Percentiles rank a stretch among this genome's conserved stretches.
Conservation (phyloP, 257 asterid species). For the Lycium ferocissimum region DNA sequence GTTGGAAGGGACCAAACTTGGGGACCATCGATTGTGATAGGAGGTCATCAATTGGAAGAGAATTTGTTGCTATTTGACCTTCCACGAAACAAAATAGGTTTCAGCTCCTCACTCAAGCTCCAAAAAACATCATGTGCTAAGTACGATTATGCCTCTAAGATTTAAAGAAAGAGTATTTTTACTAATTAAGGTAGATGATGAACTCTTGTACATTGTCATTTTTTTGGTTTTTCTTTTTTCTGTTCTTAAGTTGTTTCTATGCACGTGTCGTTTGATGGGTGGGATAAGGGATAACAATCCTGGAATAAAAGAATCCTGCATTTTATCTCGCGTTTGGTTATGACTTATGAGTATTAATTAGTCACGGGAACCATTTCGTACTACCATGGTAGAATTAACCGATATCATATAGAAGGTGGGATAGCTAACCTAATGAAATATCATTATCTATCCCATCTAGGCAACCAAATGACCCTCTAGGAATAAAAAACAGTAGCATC, state of each 20-base stretch:
- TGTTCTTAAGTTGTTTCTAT: not conserved
- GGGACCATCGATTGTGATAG: conserved; percentile 34
- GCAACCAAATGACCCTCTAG: no score
- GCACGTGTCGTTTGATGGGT: no score
- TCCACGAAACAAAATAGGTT: conserved; percentile 24
- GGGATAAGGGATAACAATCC: no score
- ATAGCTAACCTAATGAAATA: no score
- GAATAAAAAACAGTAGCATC: not conserved
- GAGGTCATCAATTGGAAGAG: conserved; percentile 36
- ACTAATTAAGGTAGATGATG: not conserved
- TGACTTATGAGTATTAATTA: no score
- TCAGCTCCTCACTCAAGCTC: conserved; percentile 23
- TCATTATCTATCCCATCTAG: no score
- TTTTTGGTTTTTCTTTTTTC: not conserved
- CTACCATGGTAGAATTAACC: no score
- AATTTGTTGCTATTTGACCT: conserved; percentile 32
- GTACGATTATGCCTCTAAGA: conserved; percentile 32
- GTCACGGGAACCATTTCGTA: no score
- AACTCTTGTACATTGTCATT: not conserved
- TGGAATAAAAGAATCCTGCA: no score
- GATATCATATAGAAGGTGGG: no score
- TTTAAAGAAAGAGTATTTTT: not conserved
- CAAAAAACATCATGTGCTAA: not conserved
- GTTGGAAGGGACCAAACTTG: conserved; percentile 25
- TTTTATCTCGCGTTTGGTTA: no score